phyloP scores from a whole-genome alignment of 1,284 basidiomycete species.

The Malassezia obtusa region DNA sequence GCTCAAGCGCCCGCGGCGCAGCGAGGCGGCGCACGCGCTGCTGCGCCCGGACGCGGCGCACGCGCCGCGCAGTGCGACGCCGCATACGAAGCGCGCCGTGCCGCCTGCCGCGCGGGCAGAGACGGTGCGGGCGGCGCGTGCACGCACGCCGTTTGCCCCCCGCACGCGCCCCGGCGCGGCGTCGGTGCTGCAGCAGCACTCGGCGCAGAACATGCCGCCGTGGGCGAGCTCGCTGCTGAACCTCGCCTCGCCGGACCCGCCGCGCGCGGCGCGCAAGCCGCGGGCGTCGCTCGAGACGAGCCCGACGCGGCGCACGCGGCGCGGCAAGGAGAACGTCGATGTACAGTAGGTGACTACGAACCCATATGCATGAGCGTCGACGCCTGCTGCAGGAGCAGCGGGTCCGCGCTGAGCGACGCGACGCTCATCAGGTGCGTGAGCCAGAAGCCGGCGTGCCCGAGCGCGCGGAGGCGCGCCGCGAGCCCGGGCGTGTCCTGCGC shows the following conservation, averaged over 20 bases:
- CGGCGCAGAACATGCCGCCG: constrained; percentile 13
- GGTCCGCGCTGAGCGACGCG: neutral
- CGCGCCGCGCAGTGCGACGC: constrained; percentile 9
- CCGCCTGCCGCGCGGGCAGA: neutral
- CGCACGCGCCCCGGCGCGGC: neutral
- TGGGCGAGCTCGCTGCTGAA: constrained; percentile 18
- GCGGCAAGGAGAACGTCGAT: neutral
- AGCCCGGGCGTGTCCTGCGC: neutral
- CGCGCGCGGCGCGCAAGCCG: neutral
- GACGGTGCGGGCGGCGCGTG: neutral
- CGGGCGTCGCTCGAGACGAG: neutral
- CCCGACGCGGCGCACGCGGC: neutral
- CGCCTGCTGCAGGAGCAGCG: neutral
- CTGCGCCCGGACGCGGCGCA: neutral
- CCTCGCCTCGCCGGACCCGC: constrained; percentile 16
- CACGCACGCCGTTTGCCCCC: constrained; percentile 4
- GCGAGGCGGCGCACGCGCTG: neutral
- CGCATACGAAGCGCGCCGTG: constrained; percentile 3
- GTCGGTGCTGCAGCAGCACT: constrained; percentile 8
- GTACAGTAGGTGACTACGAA: constrained; percentile 4
- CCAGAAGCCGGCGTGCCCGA: neutral
- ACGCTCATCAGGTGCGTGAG: neutral
- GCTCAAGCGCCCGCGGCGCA: neutral
- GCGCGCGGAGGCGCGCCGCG: neutral
- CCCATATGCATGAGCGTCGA: neutral